Evolutionary conservation across 495 filamentous ascomycete species (phyloP), one percentile per base, ranked within the genome.

Genomic region (Neurospora intermedia): DNA sequence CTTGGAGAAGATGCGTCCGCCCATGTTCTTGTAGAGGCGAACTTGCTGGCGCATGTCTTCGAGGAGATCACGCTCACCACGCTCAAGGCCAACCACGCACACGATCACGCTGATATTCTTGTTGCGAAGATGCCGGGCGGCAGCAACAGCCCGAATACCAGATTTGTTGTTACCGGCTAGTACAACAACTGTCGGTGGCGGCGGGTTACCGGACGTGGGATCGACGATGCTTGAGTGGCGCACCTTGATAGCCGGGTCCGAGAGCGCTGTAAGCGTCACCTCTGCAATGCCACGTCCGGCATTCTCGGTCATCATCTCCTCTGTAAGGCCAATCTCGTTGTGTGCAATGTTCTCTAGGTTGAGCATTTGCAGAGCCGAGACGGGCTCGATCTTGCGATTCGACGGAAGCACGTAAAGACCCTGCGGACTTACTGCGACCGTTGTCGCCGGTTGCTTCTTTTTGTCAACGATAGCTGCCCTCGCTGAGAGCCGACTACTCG

Each of bases 291-390:
- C 91, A 23, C 94, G 88, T 11, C 92, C 94, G 0, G 94, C 92
- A 78, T 95, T 97, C 78, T 98, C 96, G 0, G 93, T 90, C 81
- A 98, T 91, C 77, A 98, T 90, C 70, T 96, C 92, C 78, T 95
- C 92, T 0, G 91, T 91, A 59, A 99, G 83, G 6, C 93, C 93
- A 74, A 96, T 89, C 74, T 97, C 93, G 35, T 89, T 87, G 48
- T 92, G 89, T 0, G 94, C 93, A 70, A 94, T 90, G 75, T 94
- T 93, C 81, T 99, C 96, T 35, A 98, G 87, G 74, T 95, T 94
- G 42, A 95, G 88, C 84, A 96, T 94, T 77, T 95, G 93, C 42
- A 94, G 81, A 20, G 94, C 92, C 70, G 90, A 92, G 72, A 98
- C 89, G 16, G 91, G 89, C 69, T 95, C 93, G 74, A 95, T 92